These are phyloP conservation scores for Arachnomyces sp. DNA, from an alignment of 2,329 filamentous ascomycete species.

Conservation along the genomic window DNA sequence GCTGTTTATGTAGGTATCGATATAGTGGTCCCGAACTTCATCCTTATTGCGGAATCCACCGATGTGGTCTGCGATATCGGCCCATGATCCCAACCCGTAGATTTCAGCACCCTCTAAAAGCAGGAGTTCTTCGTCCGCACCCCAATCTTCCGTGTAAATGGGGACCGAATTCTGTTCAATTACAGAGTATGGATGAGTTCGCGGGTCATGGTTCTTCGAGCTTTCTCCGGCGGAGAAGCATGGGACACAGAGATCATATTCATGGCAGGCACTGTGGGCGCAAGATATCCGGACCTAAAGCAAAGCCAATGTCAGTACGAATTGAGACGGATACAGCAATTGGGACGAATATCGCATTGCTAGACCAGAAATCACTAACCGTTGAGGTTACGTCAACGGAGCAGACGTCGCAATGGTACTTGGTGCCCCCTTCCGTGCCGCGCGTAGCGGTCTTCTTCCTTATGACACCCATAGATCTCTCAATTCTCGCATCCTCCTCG, in stretches of 20 bases:
- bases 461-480: slow-evolving; percentile 73
- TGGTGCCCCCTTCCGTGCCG: slow-evolving; percentile 79
- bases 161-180: slow-evolving; percentile 98
- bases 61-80: slow-evolving; percentile 96
- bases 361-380: slow-evolving; percentile 49
- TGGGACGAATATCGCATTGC: not conserved
- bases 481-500: slow-evolving; percentile 33
- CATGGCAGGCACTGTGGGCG: slow-evolving; percentile 71
- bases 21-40: slow-evolving; percentile 91
- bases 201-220: slow-evolving; percentile 77
- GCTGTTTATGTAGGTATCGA: slow-evolving; percentile 78
- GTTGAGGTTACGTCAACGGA: slow-evolving; percentile 95
- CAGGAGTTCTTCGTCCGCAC: slow-evolving; percentile 91
- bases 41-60: slow-evolving; percentile 91
- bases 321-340: not conserved
- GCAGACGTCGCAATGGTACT: slow-evolving; percentile 96
- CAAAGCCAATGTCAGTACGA: slow-evolving; percentile 6
- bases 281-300: slow-evolving; percentile 89
- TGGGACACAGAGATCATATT: slow-evolving; percentile 94
- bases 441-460: slow-evolving; percentile 86
- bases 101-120: slow-evolving; percentile 90
- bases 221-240: slow-evolving; percentile 81
- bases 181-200: slow-evolving; percentile 80
- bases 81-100: slow-evolving; percentile 94
- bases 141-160: slow-evolving; percentile 92